These are phyloP conservation scores for Phytopythium sindhum DNA, from an alignment of 352 stramenopile genomes.

Conservation along the genomic window DNA sequence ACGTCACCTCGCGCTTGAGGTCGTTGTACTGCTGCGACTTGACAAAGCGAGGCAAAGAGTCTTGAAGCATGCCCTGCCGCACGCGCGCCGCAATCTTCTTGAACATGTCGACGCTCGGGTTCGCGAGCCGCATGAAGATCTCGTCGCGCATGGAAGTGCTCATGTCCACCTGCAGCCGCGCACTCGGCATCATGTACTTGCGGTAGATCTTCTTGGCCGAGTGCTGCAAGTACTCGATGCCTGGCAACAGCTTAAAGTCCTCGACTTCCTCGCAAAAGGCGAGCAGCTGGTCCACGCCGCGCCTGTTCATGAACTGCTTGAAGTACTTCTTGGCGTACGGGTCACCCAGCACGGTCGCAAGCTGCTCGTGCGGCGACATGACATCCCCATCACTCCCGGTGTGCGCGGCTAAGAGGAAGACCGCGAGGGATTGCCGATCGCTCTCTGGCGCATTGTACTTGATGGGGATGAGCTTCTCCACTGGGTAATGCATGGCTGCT, in stretches of 20 bases:
- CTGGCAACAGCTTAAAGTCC: slow-evolving; percentile 73
- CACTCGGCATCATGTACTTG: slow-evolving; percentile 77
- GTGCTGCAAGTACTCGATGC: slow-evolving; percentile 83
- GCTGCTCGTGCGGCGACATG: slow-evolving; percentile 45
- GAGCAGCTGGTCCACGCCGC: slow-evolving; percentile 60
- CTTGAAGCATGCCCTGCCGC: slow-evolving; percentile 70
- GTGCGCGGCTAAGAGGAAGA: slow-evolving; percentile 10
- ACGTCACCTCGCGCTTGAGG: slow-evolving; percentile 53
- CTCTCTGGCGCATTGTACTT: slow-evolving; percentile 16
- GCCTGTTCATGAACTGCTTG: slow-evolving; percentile 69
- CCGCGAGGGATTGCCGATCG: slow-evolving; percentile 13
- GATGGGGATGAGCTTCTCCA: slow-evolving; percentile 68
- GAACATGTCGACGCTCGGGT: slow-evolving; percentile 83
- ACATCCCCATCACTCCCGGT: slow-evolving; percentile 21
- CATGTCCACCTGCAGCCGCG: slow-evolving; percentile 83
- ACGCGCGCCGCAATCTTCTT: slow-evolving; percentile 68
- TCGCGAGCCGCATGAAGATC: slow-evolving; percentile 55
- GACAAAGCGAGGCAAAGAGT: slow-evolving; percentile 75
- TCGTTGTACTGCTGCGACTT: slow-evolving; percentile 68
- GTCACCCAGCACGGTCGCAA: slow-evolving; percentile 48
- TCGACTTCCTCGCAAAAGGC: slow-evolving; percentile 76
- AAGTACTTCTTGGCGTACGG: slow-evolving; percentile 71
- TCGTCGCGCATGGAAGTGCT: slow-evolving; percentile 77
- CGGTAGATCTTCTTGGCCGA: slow-evolving; percentile 84
- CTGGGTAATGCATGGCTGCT: slow-evolving; percentile 64